Conservation (phyloP, 116 monocot genomes). For the Dioscorea cayenensis region DNA sequence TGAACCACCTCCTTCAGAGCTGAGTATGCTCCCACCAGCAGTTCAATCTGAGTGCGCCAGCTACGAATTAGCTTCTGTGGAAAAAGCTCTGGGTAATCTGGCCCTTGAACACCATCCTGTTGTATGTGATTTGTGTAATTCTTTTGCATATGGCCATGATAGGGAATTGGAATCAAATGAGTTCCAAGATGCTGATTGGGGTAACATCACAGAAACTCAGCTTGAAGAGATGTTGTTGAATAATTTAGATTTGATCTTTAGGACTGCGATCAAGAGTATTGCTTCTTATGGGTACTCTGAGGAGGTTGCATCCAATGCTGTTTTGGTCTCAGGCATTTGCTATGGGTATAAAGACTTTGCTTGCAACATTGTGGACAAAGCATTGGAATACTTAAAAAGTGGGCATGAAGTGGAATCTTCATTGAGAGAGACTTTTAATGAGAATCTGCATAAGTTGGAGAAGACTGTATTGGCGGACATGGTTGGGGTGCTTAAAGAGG, state of each 20-base stretch:
- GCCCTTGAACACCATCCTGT: slow-evolving; percentile 30
- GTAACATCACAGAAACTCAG: slow-evolving; percentile 38
- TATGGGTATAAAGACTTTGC: slow-evolving; percentile 53
- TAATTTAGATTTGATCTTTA: slow-evolving; percentile 59
- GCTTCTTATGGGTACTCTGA: slow-evolving; percentile 57
- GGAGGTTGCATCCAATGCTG: slow-evolving; percentile 50
- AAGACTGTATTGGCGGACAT: slow-evolving; percentile 58
- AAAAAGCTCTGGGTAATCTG: slow-evolving; percentile 19
- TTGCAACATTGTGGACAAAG: slow-evolving; percentile 58
- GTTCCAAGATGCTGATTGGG: slow-evolving; percentile 65
- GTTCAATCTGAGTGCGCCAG: slow-evolving; percentile 22
- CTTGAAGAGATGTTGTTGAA: slow-evolving; percentile 71
- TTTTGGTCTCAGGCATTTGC: slow-evolving; percentile 52
- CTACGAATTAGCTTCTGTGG: slow-evolving; percentile 35
- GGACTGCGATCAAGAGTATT: slow-evolving; percentile 51
- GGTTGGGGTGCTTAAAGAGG: slow-evolving; percentile 61
- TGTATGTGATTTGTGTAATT: slow-evolving; percentile 33
- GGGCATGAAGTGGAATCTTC: slow-evolving; percentile 46
- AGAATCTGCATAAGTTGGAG: slow-evolving; percentile 61
- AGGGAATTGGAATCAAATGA: slow-evolving; percentile 39
- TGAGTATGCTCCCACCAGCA: slow-evolving; percentile 10
- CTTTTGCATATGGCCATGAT: slow-evolving; percentile 8
- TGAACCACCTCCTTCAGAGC: slow-evolving; percentile 47
- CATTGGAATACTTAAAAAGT: slow-evolving; percentile 44
- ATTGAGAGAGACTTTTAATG: slow-evolving; percentile 32